Evolutionary conservation across 371 early-diverging fungal genomes (phyloP), one percentile per base, ranked within the genome.

Genomic region (Capniomyces stellatus): DNA sequence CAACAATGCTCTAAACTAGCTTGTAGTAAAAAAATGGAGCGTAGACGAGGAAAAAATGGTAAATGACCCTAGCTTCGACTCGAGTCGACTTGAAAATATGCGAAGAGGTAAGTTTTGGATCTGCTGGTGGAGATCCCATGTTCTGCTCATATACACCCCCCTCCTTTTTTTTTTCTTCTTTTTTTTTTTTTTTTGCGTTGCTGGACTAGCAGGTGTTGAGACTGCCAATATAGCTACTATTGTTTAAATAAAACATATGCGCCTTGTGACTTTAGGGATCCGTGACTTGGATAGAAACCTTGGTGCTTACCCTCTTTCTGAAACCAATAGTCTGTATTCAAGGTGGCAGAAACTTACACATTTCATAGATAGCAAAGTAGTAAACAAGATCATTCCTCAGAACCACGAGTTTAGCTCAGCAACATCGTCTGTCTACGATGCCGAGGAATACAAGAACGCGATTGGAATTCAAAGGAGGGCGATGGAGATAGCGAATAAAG

Each of bases 241-340:
- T n/a, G n/a, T n/a, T n/a, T n/a, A n/a, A n/a, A n/a, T n/a, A n/a
- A n/a, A n/a, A n/a, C n/a, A n/a, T n/a, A n/a, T n/a, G n/a, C n/a
- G n/a, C n/a, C n/a, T n/a, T n/a, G n/a, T n/a, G n/a, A n/a, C n/a
- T n/a, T n/a, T 58, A 82, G 82, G 78, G 43, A 80, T 92, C 42
- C 73, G 83, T 22, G 78, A 81, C 23, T 77, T 92, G 55, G 92
- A 92, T 58, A 75, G 74, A 8, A 75, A 74, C 51, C 75, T 93
- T 46, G 96, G 92, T 0, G 74, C 89, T 3, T 94, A 91, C 66
- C 95, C 92, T 1, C 57, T 87, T 3, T 79, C 83, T 30, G 35
- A 24, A 3, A 69, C 79, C 3, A 63, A 63, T 24, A 66, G 69
- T 10, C 71, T 71, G 24, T 79, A 75, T 44, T 68, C 76, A 48